Evolutionary conservation across 495 filamentous ascomycete genomes (phyloP), one percentile per base, ranked within the genome.

Genomic region (Jackrogersella minutella): DNA sequence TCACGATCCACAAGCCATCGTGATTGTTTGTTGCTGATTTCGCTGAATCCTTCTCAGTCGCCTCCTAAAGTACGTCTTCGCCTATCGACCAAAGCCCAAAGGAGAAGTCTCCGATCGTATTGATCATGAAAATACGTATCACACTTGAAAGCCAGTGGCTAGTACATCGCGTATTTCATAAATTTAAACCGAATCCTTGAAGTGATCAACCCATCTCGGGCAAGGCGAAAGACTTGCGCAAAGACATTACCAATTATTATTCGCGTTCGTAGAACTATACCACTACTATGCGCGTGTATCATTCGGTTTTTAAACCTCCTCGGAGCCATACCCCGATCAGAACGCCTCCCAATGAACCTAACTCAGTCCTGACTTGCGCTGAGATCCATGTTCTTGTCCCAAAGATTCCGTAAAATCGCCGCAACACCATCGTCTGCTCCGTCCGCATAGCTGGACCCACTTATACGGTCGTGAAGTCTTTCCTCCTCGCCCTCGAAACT

Each of bases 321-420:
- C 44, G 59, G 31, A 17, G 26, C 43, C 16, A 55, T 54, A 47
- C 60, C 49, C 46, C 19, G 13, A 69, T 36, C 47, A 58, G 13
- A 62, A 64, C 57, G 51, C 64, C 56, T 72, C 65, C 60, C 57
- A 47, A 58, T 62, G n/a, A 16, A 47, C 21, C 10, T 7, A 47
- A 13, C n/a, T 67, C 47, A 85, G 36, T 84, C 82, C 73, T 80
- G 80, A 62, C 82, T 83, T 44, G 80, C 71, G 51, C 79, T 77
- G 44, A 85, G 74, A 62, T 85, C 81, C 67, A 79, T 71, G 40
- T 70, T 82, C 78, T 83, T 84, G 19, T 86, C 82, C 84, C 84
- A 86, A 53, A 86, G 74, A 63, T 79, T 81, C 30, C 82, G 74
- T 51, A 86, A 66, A 22, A 85, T 63, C 10, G 81, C 73, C 11